Evolutionary conservation across 306 rosid genomes (phyloP).

Genomic region (barrel medic (Medicago truncatula)): DNA sequence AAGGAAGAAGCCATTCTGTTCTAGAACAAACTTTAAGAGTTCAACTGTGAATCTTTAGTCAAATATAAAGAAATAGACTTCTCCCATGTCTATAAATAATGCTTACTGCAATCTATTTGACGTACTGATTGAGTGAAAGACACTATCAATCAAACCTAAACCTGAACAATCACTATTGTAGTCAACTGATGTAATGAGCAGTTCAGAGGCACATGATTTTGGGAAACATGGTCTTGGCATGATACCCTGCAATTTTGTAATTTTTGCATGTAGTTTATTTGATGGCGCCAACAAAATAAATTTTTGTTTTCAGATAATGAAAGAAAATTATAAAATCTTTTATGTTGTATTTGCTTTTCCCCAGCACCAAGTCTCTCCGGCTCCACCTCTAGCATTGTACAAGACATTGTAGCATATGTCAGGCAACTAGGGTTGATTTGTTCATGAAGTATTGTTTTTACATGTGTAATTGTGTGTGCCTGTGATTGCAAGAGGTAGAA

Average conservation of each 20-base stretch:
- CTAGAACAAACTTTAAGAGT: background rate
- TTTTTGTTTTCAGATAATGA: background rate
- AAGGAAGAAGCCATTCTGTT: conserved; percentile 16
- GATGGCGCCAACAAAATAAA: background rate
- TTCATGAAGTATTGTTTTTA: conserved; percentile 14
- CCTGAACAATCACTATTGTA: background rate
- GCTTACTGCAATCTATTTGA: conserved; percentile 9
- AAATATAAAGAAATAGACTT: background rate
- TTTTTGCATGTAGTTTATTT: background rate
- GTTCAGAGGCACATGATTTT: background rate
- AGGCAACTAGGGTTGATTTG: background rate
- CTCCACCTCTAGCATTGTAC: background rate
- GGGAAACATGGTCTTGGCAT: background rate
- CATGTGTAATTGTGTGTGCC: background rate
- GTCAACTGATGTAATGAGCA: background rate
- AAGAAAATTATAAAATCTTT: background rate
- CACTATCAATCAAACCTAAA: background rate
- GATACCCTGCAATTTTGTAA: background rate
- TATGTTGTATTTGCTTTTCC: background rate
- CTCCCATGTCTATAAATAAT: background rate
- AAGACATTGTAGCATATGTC: background rate
- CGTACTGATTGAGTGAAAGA: background rate
- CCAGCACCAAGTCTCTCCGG: background rate
- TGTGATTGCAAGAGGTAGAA: background rate
- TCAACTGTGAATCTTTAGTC: background rate